These are phyloP conservation scores for Podospora bellae-mahoneyi DNA, from an alignment of 495 filamentous ascomycete genomes.

Conservation along the genomic window DNA sequence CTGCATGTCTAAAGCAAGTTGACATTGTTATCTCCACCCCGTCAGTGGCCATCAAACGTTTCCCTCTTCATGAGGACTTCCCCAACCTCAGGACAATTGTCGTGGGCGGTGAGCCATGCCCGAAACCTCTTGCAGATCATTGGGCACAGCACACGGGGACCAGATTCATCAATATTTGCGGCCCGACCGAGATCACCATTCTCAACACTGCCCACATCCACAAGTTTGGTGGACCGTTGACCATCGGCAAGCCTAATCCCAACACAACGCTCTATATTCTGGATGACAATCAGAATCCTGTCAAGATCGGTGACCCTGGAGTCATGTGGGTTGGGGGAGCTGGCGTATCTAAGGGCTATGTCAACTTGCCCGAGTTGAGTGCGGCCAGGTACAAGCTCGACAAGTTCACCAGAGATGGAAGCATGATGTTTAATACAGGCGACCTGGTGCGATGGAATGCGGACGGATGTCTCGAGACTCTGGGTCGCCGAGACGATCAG, in stretches of 20 bases:
- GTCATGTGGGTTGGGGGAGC: conserved; percentile 41
- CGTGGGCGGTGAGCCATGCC: conserved; percentile 36
- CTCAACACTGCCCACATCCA: conserved; percentile 38
- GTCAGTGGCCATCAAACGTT: conserved; percentile 29
- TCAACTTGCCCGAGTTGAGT: conserved; percentile 37
- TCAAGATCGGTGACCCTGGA: conserved; percentile 32
- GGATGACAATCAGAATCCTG: conserved; percentile 37
- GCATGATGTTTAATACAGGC: conserved; percentile 39
- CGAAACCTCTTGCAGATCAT: conserved; percentile 32
- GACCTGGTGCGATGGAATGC: conserved; percentile 37
- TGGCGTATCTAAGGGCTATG: conserved; percentile 38
- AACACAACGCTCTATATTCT: conserved; percentile 41
- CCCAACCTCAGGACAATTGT: conserved; percentile 37
- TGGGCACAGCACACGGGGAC: conserved; percentile 30
- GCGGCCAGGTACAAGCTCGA: conserved; percentile 32
- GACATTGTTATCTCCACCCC: conserved; percentile 39
- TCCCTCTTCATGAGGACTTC: conserved; percentile 26
- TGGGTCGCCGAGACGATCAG: conserved; percentile 39
- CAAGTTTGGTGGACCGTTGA: conserved; percentile 28
- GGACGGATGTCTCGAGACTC: conserved; percentile 31
- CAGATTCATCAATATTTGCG: conserved; percentile 38
- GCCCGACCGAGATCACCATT: conserved; percentile 41
- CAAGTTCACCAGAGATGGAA: conserved; percentile 34
- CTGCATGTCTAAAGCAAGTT: conserved; percentile 23
- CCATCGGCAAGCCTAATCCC: conserved; percentile 38